Percentiles rank a stretch among this genome's conserved stretches.
Evolutionary conservation across 2,329 filamentous ascomycete genomes (phyloP).

Genomic region (Raffaelea ambrosiae): DNA sequence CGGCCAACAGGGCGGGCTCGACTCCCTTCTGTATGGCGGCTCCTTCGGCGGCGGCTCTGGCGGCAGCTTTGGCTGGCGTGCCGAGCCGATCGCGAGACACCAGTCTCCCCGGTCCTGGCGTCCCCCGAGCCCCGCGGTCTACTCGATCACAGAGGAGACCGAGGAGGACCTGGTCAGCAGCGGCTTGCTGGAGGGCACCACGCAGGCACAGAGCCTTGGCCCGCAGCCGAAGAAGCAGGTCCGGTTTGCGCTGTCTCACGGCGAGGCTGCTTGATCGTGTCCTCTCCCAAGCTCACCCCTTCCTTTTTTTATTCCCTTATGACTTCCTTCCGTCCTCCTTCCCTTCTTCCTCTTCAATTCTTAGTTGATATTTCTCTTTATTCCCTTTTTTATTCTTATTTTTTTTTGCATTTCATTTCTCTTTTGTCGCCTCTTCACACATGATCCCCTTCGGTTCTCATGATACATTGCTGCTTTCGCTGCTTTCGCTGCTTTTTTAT

Average conservation of each 20-base stretch:
- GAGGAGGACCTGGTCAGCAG: conserved; percentile 37
- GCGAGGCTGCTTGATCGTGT: conserved; percentile 2
- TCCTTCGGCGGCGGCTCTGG: too few species aligned
- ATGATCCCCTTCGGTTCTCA: too few species aligned
- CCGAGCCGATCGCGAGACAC: too few species aligned
- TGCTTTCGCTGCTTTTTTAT: too few species aligned
- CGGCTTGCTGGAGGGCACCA: background rate
- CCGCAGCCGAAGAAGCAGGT: conserved; percentile 6
- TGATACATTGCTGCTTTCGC: too few species aligned
- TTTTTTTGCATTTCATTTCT: too few species aligned
- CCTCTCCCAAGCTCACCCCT: too few species aligned
- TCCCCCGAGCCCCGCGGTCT: conserved; percentile 51
- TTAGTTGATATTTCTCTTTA: too few species aligned
- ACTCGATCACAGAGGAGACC: conserved; percentile 51
- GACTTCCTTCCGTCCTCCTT: background rate
- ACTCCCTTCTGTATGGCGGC: conserved; percentile 23
- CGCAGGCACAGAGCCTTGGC: background rate
- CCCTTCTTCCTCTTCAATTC: background rate
- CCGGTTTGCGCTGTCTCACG: conserved; percentile 10
- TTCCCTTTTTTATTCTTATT: too few species aligned
- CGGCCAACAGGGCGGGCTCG: conserved; percentile 17
- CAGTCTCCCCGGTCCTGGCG: conserved; percentile 41
- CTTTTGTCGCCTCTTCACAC: too few species aligned
- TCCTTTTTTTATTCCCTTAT: background rate
- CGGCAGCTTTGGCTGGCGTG: too few species aligned